phyloP scores from a whole-genome alignment of 2,329 filamentous ascomycete genomes.

The Xylaria sp. region DNA sequence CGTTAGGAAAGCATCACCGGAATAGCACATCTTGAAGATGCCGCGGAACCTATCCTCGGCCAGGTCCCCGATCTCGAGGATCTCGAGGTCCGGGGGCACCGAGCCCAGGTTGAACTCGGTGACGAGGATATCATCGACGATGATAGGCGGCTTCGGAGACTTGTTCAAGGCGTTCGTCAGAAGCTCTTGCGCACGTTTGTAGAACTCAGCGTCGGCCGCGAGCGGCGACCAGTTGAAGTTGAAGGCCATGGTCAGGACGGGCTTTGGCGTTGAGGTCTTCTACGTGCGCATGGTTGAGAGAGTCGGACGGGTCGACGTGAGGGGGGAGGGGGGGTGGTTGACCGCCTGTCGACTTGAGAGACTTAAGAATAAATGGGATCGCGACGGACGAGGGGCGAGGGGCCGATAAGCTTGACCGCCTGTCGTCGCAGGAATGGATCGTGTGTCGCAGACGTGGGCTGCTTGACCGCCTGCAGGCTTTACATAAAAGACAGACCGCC shows the following conservation, averaged over 20 bases:
- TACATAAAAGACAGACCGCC: conserved; percentile 13
- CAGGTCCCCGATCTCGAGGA: conserved; percentile 95
- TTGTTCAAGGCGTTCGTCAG: conserved; percentile 97
- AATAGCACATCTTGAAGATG: conserved; percentile 99
- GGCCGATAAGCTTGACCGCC: conserved; percentile 7
- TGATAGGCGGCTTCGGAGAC: conserved; percentile 96
- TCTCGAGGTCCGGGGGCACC: conserved; percentile 93
- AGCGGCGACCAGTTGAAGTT: conserved; percentile 99
- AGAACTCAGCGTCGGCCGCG: conserved; percentile 92
- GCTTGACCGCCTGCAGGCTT: conserved; percentile 4
- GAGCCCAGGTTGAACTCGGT: conserved; percentile 97
- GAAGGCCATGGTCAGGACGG: conserved; percentile 85
- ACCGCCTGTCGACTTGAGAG: conserved; percentile 7
- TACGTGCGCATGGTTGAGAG: conserved; percentile 45
- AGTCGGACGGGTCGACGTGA: conserved; percentile 21
- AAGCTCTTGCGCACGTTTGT: conserved; percentile 90
- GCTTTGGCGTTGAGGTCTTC: conserved; percentile 44
- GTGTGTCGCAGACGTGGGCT: not conserved
- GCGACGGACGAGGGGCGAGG: not conserved
- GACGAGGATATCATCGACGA: conserved; percentile 98
- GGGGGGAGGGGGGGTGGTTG: not conserved
- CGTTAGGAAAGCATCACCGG: conserved; percentile 93
- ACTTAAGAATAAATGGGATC: conserved; percentile 18
- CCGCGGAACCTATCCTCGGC: conserved; percentile 96
- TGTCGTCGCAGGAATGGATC: not conserved